A percentile compares a stretch with the other conserved stretches of the same genome.
Evolutionary conservation across 371 early-diverging fungal genomes (phyloP).

Genomic region (Mucor velutinosus): DNA sequence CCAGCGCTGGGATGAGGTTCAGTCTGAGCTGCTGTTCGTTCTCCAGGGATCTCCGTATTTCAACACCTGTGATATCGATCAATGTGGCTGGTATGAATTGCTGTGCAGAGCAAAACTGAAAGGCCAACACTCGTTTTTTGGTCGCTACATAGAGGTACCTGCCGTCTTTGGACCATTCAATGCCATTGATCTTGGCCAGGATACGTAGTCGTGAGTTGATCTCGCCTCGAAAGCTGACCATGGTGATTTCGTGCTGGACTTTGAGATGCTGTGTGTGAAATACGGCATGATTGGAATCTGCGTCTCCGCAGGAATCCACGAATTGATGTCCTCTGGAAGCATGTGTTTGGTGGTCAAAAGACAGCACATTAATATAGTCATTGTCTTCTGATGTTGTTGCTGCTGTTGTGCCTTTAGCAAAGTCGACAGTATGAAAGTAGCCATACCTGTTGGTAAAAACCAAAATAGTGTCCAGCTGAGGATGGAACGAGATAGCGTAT

Average conservation of each 20-base stretch:
- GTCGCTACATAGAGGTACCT: conserved; percentile 55
- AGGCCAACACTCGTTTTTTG: conserved; percentile 55
- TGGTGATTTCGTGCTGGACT: conserved; percentile 54
- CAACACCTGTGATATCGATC: conserved; percentile 13
- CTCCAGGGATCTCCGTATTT: conserved; percentile 8
- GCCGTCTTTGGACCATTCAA: conserved; percentile 60
- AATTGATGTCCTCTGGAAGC: conserved; percentile 6
- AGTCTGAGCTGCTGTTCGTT: neutral
- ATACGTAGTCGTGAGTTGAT: conserved; percentile 51
- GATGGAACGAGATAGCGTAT: conserved; percentile 58
- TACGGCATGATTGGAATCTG: neutral
- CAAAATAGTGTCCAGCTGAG: conserved; percentile 50
- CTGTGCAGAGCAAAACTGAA: conserved; percentile 30
- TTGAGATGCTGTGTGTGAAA: conserved; percentile 23
- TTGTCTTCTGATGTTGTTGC: neutral
- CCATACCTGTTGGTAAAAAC: conserved; percentile 61
- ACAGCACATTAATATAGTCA: neutral
- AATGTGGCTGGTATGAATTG: neutral
- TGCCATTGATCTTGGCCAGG: conserved; percentile 58
- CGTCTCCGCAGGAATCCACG: neutral
- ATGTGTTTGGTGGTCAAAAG: conserved; percentile 12
- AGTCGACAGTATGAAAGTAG: conserved; percentile 58
- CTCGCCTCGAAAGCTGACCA: conserved; percentile 62
- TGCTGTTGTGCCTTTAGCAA: conserved; percentile 24
- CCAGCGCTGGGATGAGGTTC: neutral